Evolutionary conservation across 2,329 filamentous ascomycete species (phyloP), one percentile per base, ranked within the genome.

Genomic region (Keithomyces neogunnii): DNA sequence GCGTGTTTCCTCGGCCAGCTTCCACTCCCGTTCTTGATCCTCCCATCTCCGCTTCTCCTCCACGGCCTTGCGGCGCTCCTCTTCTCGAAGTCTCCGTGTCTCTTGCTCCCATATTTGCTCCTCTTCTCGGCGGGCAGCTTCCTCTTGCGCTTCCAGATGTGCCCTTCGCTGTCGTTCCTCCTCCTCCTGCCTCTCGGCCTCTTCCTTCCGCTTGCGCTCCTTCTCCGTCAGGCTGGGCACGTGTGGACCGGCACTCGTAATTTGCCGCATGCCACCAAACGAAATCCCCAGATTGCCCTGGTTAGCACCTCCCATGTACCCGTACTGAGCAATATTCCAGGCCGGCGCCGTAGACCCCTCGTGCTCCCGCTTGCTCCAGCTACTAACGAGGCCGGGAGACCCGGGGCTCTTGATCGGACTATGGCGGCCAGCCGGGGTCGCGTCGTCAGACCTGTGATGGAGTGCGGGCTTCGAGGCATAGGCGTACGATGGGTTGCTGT

Each of bases 281-380:
- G 88, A 83, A 59, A 99, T 89, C 19, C 93, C 93, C 55, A 96
- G 83, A 61, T 95, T 97, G 3, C 89, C 92, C 67, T 99, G 93
- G 62, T 89, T 96, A 30, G 93, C 93, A 47, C 93, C 93, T 52
- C 93, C 93, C 86, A 97, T 93, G 69, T 96, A 99, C 6, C 93
- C 91, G 65, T 99, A 99, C 66, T 99, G 93, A 52, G 91, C 87
- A 60, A 97, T 97, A 65, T 97, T 99, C 93, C 93, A 99, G 1
- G 93, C 93, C 0, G 93, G 93, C 30, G 85, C 78, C 2, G 91
- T 96, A 44, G 77, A 78, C 13, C 81, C 81, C 67, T 96, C 88
- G 59, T 96, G 89, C 51, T 81, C 79, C 67, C 80, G 88, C 66
- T 83, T 95, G 68, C 88, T 95, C 93, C 93, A 97, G 69, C 84